Evolutionary conservation across 257 asterid genomes (phyloP).

Genomic region (Rubia yunnanensis): DNA sequence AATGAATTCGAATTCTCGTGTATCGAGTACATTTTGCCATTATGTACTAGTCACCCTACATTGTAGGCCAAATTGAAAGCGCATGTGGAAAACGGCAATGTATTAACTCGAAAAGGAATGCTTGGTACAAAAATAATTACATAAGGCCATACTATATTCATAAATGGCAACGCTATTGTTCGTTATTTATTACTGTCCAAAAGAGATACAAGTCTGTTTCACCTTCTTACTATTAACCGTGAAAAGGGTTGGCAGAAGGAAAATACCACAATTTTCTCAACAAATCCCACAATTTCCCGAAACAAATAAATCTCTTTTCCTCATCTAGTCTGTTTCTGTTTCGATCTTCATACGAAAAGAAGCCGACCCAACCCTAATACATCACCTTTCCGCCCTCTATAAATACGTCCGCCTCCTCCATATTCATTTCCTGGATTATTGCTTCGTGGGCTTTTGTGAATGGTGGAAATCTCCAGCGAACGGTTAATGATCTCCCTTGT

Average conservation of each 20-base stretch:
- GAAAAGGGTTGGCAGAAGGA: background rate
- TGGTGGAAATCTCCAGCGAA: slow-evolving; percentile 25
- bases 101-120: background rate
- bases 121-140: background rate
- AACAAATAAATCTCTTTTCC: background rate
- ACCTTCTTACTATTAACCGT: background rate
- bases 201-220: background rate
- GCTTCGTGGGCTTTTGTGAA: slow-evolving; percentile 20
- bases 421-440: background rate
- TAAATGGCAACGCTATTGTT: background rate
- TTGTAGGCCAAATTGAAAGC: too few relatives aligned
- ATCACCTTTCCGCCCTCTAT: background rate
- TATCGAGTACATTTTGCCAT: too few relatives aligned
- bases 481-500: slow-evolving; percentile 64
- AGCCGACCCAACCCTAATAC: background rate
- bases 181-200: background rate
- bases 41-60: too few relatives aligned
- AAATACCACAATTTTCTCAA: slow-evolving; percentile 4
- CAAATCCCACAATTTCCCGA: background rate
- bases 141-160: background rate
- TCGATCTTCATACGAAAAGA: too few relatives aligned
- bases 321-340: background rate
- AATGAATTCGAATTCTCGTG: too few relatives aligned
- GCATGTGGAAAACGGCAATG: background rate
- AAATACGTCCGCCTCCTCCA: background rate